A percentile compares a stretch with the other conserved stretches of the same genome.
These are phyloP conservation scores for Fraxinus sp. DNA, from an alignment of 305 asterid genomes.

Conservation along the genomic window DNA sequence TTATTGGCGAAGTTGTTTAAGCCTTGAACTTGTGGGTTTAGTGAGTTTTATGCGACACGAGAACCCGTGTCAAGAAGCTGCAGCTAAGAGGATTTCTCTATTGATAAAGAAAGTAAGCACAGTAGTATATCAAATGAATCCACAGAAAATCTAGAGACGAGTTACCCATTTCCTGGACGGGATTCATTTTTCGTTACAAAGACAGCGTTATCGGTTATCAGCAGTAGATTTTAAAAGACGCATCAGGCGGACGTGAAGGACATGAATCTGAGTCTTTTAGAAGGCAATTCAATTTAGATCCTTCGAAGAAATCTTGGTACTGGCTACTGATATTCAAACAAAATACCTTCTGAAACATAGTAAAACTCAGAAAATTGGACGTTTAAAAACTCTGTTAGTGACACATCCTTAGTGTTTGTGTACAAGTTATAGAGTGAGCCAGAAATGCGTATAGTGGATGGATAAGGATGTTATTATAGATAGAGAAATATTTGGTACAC, in stretches of 20 bases:
- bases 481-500: not conserved
- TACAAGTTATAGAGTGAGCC: not conserved
- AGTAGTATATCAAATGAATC: conserved; percentile 42
- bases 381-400: not conserved
- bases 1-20: conserved; percentile 91
- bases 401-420: not conserved
- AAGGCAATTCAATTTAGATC: conserved; percentile 84
- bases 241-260: conserved; percentile 29
- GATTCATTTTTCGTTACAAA: conserved; percentile 34
- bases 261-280: conserved; percentile 66
- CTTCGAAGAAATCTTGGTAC: conserved; percentile 33
- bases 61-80: conserved; percentile 52
- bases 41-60: conserved; percentile 62
- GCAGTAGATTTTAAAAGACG: conserved; percentile 44
- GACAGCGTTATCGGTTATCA: conserved; percentile 29
- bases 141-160: conserved; percentile 34
- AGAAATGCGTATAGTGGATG: not conserved
- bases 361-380: not conserved
- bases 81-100: conserved; percentile 52
- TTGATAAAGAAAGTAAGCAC: conserved; percentile 38
- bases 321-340: not conserved
- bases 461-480: not conserved
- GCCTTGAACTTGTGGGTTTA: conserved; percentile 77
- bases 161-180: conserved; percentile 15
- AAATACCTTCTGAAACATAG: not conserved